These are phyloP conservation scores for Puccinia triticina DNA, from an alignment of 1,284 basidiomycete genomes.

Conservation along the genomic window DNA sequence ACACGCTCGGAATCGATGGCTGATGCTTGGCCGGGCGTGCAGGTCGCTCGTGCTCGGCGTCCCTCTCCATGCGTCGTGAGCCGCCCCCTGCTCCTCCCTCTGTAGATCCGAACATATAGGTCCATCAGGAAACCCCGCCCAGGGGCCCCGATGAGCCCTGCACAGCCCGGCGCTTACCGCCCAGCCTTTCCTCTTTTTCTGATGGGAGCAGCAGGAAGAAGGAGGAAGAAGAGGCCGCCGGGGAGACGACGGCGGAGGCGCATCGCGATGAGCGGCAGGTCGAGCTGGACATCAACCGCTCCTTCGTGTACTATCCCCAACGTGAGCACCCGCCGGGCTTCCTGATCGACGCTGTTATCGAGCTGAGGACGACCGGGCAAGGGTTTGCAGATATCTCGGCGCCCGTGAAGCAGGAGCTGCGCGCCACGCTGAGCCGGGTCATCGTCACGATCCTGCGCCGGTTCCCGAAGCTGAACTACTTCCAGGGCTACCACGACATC, in stretches of 20 bases:
- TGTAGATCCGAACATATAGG: no score
- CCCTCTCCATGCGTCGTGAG: conserved; percentile 17
- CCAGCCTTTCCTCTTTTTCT: not conserved
- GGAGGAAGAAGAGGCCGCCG: not conserved
- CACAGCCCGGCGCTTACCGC: not conserved
- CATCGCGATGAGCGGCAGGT: conserved; percentile 57
- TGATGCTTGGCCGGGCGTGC: not conserved
- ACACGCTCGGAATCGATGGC: not conserved
- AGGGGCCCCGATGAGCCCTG: no score
- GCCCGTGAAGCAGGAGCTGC: conserved; percentile 52
- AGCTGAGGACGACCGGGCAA: not conserved
- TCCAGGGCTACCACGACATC: conserved; percentile 58
- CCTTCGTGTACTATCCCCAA: conserved; percentile 56
- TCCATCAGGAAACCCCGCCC: not conserved
- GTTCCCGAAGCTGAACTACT: conserved; percentile 57
- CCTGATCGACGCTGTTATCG: not conserved
- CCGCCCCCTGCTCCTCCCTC: conserved; percentile 28
- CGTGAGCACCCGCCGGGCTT: conserved; percentile 39
- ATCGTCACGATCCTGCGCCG: conserved; percentile 56
- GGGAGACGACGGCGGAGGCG: not conserved
- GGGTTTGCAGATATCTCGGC: conserved; percentile 49
- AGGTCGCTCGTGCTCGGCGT: conserved; percentile 25
- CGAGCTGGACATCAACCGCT: conserved; percentile 57
- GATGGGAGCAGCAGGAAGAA: not conserved
- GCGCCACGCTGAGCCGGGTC: conserved; percentile 53